phyloP scores from a whole-genome alignment of 176 grass and related monocot species.

The Oryza brachyantha region DNA sequence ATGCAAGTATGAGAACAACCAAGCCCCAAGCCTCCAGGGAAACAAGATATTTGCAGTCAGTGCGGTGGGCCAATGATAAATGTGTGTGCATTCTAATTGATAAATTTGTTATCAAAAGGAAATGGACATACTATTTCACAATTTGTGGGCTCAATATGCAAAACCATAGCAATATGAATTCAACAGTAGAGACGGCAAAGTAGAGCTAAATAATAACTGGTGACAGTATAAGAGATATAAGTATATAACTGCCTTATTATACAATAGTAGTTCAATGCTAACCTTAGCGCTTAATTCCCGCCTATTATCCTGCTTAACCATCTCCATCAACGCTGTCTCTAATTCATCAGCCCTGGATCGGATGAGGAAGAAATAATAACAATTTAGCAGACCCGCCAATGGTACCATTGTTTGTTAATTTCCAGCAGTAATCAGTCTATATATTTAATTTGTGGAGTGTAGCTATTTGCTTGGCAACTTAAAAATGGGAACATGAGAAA shows the following conservation, averaged over 20 bases:
- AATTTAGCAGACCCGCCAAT: constrained; percentile 4
- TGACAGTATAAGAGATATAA: constrained; percentile 14
- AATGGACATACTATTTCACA: constrained; percentile 1
- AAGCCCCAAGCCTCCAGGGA: constrained; percentile 11
- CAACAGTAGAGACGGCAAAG: constrained; percentile 12
- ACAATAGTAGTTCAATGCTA: constrained; percentile 17
- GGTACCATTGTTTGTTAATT: background rate
- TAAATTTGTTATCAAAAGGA: constrained; percentile 2
- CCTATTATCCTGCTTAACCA: constrained; percentile 98
- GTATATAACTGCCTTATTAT: background rate
- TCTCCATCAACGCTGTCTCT: constrained; percentile 97
- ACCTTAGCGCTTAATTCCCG: constrained; percentile 91
- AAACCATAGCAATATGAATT: constrained; percentile 13
- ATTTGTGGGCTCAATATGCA: background rate
- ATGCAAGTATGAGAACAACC: constrained; percentile 15
- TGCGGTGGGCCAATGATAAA: background rate
- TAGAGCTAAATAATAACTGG: background rate
- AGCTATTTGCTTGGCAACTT: background rate
- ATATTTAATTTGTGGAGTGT: background rate
- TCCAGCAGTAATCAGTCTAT: background rate
- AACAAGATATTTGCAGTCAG: background rate
- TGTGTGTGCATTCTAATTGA: background rate
- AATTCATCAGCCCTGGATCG: constrained; percentile 84
- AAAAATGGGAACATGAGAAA: constrained; percentile 1
- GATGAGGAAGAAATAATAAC: constrained; percentile 20